These are phyloP conservation scores for Metschnikowia aberdeeniae DNA, from an alignment of 805 yeast genomes.

Conservation along the genomic window DNA sequence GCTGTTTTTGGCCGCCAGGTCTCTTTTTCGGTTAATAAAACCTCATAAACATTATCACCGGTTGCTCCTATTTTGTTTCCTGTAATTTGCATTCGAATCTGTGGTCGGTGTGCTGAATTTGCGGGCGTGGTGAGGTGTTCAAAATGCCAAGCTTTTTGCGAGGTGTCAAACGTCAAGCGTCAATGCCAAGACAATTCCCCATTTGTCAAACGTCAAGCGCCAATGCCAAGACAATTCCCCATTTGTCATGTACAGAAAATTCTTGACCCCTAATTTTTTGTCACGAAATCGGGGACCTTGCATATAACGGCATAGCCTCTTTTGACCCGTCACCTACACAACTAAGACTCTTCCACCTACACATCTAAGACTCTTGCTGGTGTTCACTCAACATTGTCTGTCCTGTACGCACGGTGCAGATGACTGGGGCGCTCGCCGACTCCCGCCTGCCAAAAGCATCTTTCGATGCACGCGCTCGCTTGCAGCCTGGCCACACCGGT, in stretches of 20 bases:
- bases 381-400: too few species aligned
- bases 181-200: constrained; percentile 12
- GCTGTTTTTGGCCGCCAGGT: background rate
- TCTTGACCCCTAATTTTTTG: constrained; percentile 1
- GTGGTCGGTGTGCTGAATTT: background rate
- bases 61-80: background rate
- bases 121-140: background rate
- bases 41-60: too few species aligned
- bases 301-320: constrained; percentile 5
- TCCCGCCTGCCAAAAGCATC: too few species aligned
- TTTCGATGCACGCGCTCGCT: too few species aligned
- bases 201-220: constrained; percentile 10
- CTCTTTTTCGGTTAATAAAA: too few species aligned
- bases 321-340: background rate
- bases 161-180: constrained; percentile 14
- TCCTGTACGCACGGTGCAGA: too few species aligned
- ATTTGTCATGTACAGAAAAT: constrained; percentile 5
- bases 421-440: too few species aligned
- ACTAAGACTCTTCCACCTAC: background rate
- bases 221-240: constrained; percentile 12
- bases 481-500: background rate
- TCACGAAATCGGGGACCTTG: background rate
- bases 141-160: constrained; percentile 4
- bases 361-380: background rate
- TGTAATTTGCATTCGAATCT: background rate